Base-by-base conservation (phyloP, 768 basidiomycete genomes). In the Pleurotus platypus region DNA sequence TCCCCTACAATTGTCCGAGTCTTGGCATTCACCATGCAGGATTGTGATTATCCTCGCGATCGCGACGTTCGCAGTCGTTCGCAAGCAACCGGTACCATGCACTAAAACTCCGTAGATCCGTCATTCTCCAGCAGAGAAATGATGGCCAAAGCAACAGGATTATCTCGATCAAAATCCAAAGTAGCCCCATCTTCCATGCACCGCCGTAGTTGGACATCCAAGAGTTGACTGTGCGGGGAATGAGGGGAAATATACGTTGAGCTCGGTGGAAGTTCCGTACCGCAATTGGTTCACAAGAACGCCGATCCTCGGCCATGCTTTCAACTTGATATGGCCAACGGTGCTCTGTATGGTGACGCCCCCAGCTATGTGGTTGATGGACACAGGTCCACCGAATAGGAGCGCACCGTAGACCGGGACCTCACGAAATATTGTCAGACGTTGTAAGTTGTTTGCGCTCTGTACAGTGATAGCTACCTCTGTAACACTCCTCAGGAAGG, bases 271-370 rank as follows among this genome's bases (percentile, higher is more conserved):
- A 35, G 16, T 37, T 20, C 69, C 77, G 59, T 66, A 90, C 91
- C 91, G 78, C 9, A 94, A 72, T 61, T 94, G 91, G 64, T 94
- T 94, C 42, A 92, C 89, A 26, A 97, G 78, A 9, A 94, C 85
- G 1, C 93, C 94, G 49, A 96, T 95, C 7, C 93, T 81, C n/a
- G 94, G 90, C 83, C 87, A 91, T 0, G 92, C 90, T 56, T 79
- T 83, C 59, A 96, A 67, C 63, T 81, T 86, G 57, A 97, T 71
- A 4, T 62, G 66, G 22, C 74, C 73, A 20, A 81, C 79, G 46
- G 78, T 81, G 13, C 71, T 78, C 5, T 82, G 82, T 30, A 91
- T 70, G 3, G 79, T 82, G 42, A 95, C 68, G 0, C 89, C 91
- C n/a, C 92, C 90, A 8, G 77, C 82, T 43, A 92, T 78, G 62